phyloP scores from a whole-genome alignment of 176 grass and related monocot species.

The Dendrocalamus sinicus region DNA sequence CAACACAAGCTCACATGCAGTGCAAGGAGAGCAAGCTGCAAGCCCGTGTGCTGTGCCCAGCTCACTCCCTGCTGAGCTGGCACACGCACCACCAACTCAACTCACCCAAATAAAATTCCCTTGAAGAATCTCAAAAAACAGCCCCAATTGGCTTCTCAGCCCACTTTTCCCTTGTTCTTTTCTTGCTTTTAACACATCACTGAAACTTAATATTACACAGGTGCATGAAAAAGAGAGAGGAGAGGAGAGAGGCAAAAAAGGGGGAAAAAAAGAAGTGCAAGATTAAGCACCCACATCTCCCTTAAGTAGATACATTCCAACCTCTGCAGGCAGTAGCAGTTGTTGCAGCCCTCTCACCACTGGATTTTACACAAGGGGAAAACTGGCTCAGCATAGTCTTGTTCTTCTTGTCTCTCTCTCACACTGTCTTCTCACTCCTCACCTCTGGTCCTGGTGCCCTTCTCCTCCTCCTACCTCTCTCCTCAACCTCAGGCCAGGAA shows the following conservation, averaged over 20 bases:
- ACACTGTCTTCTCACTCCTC: slow-evolving; percentile 14
- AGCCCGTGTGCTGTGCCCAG: slow-evolving; percentile 49
- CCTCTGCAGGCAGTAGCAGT: slow-evolving; percentile 44
- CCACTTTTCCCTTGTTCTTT: slow-evolving; percentile 31
- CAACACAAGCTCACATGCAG: slow-evolving; percentile 57
- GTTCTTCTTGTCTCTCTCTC: slow-evolving; percentile 33
- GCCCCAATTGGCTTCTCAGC: slow-evolving; percentile 27
- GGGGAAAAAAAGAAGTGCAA: slow-evolving; percentile 23
- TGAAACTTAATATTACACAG: slow-evolving; percentile 62
- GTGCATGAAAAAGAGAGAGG: slow-evolving; percentile 50
- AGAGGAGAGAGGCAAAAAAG: slow-evolving; percentile 15
- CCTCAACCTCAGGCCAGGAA: slow-evolving; percentile 44
- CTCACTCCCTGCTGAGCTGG: slow-evolving; percentile 61
- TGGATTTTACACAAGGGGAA: slow-evolving; percentile 57
- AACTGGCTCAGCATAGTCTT: slow-evolving; percentile 50
- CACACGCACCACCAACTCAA: slow-evolving; percentile 35
- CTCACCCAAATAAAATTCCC: slow-evolving; percentile 37
- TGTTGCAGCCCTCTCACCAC: slow-evolving; percentile 54
- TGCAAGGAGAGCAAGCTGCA: background rate
- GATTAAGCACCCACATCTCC: slow-evolving; percentile 49
- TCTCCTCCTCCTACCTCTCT: slow-evolving; percentile 11
- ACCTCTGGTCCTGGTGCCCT: slow-evolving; percentile 47
- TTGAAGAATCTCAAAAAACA: slow-evolving; percentile 37
- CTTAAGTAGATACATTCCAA: slow-evolving; percentile 54
- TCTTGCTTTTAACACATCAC: slow-evolving; percentile 51